A percentile compares a stretch with the other conserved stretches of the same genome.
phyloP scores from a whole-genome alignment of 495 filamentous ascomycete species.

The Pyrenula aspistea region DNA sequence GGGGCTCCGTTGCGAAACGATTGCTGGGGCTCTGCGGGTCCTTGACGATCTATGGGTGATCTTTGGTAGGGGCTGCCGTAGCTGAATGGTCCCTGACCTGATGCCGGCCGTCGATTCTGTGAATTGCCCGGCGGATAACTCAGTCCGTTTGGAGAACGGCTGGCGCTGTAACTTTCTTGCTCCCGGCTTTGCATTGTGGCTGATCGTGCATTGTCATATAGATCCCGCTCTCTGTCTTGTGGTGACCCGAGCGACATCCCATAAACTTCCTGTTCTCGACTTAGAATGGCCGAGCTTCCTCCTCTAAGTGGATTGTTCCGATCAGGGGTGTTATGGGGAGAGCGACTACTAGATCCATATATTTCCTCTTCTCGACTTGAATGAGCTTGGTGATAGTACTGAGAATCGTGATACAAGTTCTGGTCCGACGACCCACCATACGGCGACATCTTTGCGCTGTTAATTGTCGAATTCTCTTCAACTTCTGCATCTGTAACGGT shows the following conservation, averaged over 20 bases:
- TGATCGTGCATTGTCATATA: background rate
- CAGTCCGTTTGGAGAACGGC: background rate
- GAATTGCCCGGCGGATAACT: background rate
- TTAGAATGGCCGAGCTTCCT: background rate
- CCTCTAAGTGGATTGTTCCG: background rate
- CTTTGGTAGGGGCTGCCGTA: background rate
- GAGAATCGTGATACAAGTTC: background rate
- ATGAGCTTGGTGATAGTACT: background rate
- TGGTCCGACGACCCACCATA: background rate
- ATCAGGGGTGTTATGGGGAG: background rate
- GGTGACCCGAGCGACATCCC: background rate
- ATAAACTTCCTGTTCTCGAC: background rate
- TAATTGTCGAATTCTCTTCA: slow-evolving; percentile 12
- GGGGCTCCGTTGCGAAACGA: background rate
- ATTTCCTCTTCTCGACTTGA: background rate
- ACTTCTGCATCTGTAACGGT: slow-evolving; percentile 42
- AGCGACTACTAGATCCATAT: background rate
- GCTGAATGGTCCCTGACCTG: background rate
- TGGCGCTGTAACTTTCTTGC: background rate
- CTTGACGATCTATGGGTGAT: background rate
- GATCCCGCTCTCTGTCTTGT: background rate
- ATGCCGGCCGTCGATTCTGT: background rate
- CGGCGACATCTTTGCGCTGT: background rate
- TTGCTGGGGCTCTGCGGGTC: background rate
- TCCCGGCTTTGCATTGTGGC: background rate